These are phyloP conservation scores for Eleusine indica DNA, from an alignment of 176 grass and related monocot genomes.

Conservation along the genomic window DNA sequence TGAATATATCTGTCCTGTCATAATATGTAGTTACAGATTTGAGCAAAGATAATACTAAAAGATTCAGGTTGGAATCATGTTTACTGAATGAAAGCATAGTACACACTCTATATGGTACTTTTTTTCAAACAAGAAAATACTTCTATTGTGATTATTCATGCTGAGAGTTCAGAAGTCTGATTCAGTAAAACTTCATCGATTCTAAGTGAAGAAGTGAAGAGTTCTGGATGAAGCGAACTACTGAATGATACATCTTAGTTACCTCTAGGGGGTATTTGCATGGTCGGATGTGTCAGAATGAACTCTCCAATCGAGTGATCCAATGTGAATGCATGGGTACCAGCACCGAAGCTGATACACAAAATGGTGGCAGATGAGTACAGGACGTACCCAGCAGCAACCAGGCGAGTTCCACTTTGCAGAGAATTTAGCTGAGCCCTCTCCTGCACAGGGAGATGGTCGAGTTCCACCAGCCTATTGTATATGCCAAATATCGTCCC, in stretches of 20 bases:
- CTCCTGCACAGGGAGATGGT: conserved; percentile 78
- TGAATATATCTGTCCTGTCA: conserved; percentile 93
- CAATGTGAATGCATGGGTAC: conserved; percentile 83
- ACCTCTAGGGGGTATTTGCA: conserved; percentile 85
- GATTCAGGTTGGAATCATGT: conserved; percentile 8
- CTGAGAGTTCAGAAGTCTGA: not conserved
- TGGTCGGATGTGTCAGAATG: conserved; percentile 80
- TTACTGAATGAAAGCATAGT: conserved; percentile 1
- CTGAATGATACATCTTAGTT: not conserved
- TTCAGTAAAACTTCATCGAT: not conserved
- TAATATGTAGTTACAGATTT: conserved; percentile 11
- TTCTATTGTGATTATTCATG: not conserved
- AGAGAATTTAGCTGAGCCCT: conserved; percentile 83
- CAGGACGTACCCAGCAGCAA: conserved; percentile 80
- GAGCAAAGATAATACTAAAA: conserved; percentile 22
- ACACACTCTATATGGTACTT: not conserved
- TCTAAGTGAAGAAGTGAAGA: not conserved
- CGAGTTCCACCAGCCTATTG: conserved; percentile 66
- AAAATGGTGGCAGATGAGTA: conserved; percentile 95
- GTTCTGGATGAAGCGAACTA: not conserved
- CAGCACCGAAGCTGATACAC: conserved; percentile 69
- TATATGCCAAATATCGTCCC: conserved; percentile 96
- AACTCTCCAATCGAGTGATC: conserved; percentile 82
- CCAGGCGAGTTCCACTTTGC: conserved; percentile 62
- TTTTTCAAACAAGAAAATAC: conserved; percentile 10